Percentiles rank a stretch among this genome's conserved stretches.
Evolutionary conservation across 805 yeast species (phyloP).

Genomic region (Wickerhamomyces sydowiorum): DNA sequence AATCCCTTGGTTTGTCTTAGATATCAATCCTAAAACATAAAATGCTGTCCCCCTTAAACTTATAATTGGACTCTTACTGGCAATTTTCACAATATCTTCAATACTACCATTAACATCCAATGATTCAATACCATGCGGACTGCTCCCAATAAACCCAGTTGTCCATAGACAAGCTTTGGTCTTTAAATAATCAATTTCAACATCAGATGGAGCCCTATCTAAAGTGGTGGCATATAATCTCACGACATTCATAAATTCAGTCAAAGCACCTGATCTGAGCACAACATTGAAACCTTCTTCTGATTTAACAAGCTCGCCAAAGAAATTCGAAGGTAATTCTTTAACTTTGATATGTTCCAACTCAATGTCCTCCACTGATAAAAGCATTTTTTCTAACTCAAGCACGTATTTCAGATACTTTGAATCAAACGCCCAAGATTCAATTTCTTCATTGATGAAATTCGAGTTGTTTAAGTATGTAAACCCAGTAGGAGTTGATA

Average conservation of each 20-base stretch:
- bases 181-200: constrained; percentile 32
- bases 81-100: constrained; percentile 47
- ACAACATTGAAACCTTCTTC: constrained; percentile 71
- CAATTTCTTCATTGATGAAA: constrained; percentile 60
- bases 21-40: constrained; percentile 67
- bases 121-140: constrained; percentile 59
- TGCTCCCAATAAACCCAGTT: constrained; percentile 74
- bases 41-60: constrained; percentile 73
- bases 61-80: constrained; percentile 42
- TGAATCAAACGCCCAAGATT: constrained; percentile 52
- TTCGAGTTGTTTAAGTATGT: constrained; percentile 52
- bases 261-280: constrained; percentile 41
- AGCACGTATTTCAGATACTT: constrained; percentile 39
- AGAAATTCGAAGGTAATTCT: constrained; percentile 59
- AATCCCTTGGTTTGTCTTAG: constrained; percentile 70
- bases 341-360: constrained; percentile 4
- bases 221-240: constrained; percentile 25
- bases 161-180: constrained; percentile 84
- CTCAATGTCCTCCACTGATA: constrained; percentile 16
- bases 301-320: constrained; percentile 74
- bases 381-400: constrained; percentile 38
- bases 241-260: constrained; percentile 31
- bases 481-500: constrained; percentile 68
- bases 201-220: constrained; percentile 14
- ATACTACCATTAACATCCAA: constrained; percentile 48